Base-by-base conservation (phyloP, 176 grass and related monocot species). In the Poa annua region DNA sequence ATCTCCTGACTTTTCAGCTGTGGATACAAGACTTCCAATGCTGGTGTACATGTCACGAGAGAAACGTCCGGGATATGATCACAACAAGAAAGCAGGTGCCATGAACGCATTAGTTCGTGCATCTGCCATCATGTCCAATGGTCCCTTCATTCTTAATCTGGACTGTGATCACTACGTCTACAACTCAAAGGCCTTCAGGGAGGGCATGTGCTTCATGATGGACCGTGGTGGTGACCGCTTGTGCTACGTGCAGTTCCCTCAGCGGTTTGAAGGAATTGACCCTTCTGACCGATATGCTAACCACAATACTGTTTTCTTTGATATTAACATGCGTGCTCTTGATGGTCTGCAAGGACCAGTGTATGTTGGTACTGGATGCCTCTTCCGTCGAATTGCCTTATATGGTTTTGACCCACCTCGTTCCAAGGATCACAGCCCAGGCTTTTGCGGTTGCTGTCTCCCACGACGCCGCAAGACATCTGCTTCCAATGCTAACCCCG, bases 161-260 rank as follows among this genome's bases (percentile, higher is more conserved):
- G 96, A 99, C 41, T 99, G 96, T 70, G 96, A 99, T 63, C 96
- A 99, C 87, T 99, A 96, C 26, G 56, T 99, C 26, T 99, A 99
- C 80, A 96, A 99, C 70, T 99, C 96, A 7, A 85, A 85, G 56
- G 96, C 96, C 57, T 72, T 99, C 34, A 86, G 91, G 66, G 96
- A 96, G 78, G 96, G 96, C 11, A 85, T 99, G 84, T 99, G 96
- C 87, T 99, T 99, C 91, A 99, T 99, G 96, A 93, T 99, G 90
- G 96, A 99, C 52, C 92, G 96, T 39, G 93, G 96, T 22, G 96
- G 93, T 19, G 93, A 99, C 55, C 87, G 96, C 33, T 71, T 99
- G 21, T 91, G 92, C 81, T 99, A 99, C 21, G 91, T 99, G 33
- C 96, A 99, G 70, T 99, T 99, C 74, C 96, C 96, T 7, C 93